phyloP scores from a whole-genome alignment of 2,329 filamentous ascomycete genomes.

The Cytospora chrysosperma region DNA sequence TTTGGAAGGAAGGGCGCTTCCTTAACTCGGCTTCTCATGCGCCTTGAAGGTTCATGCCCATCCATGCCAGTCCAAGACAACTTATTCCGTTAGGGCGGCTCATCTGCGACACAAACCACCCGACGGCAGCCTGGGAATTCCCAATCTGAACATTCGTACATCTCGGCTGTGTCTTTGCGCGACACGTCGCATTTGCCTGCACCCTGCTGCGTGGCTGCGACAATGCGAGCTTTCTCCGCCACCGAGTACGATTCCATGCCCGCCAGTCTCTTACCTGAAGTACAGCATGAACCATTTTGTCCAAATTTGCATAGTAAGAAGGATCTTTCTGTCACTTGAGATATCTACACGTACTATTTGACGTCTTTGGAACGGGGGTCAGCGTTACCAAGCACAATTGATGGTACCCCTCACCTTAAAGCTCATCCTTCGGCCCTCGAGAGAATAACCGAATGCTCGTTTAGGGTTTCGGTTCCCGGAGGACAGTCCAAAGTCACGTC shows the following conservation, averaged over 20 bases:
- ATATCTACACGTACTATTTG: not conserved
- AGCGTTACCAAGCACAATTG: not conserved
- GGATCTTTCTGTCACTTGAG: not conserved
- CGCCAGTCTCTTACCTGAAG: not conserved
- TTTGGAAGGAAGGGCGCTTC: not conserved
- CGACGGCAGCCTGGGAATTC: conserved; percentile 5
- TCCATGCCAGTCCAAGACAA: conserved; percentile 1
- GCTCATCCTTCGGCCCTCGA: not conserved
- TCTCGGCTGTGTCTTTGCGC: not conserved
- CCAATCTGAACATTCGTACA: conserved; percentile 10
- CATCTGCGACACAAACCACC: conserved; percentile 3
- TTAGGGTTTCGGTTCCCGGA: not conserved
- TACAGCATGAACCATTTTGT: not conserved
- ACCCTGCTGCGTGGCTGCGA: not conserved
- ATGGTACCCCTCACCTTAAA: not conserved
- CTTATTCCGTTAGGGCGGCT: not conserved
- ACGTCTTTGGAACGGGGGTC: not conserved
- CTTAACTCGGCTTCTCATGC: no score
- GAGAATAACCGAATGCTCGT: not conserved
- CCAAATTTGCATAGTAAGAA: not conserved
- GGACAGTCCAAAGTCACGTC: not conserved
- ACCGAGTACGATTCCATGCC: not conserved
- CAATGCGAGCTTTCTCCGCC: not conserved
- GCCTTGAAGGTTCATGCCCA: no score
- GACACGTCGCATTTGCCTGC: conserved; percentile 4